Evolutionary conservation across 108 stramenopile species (phyloP), one percentile per base, ranked within the genome.

Genomic region (Cyclotella cryptica): DNA sequence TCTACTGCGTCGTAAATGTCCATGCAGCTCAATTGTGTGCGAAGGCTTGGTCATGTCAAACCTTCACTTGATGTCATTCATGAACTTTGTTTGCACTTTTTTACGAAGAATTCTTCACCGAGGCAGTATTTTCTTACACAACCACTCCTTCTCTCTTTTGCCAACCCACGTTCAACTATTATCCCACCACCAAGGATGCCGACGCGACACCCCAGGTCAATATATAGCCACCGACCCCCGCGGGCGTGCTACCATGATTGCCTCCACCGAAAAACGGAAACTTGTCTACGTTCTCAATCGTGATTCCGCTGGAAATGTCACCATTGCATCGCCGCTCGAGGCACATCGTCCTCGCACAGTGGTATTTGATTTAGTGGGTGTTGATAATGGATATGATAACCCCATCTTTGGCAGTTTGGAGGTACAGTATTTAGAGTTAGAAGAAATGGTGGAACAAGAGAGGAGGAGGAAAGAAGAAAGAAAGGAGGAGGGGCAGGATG

Each of bases 351-450:
- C 85, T 18, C 83, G 89, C 17, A 94, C 94, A 0, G 67, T 99
- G 11, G 86, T 89, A 0, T 95, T 96, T 65, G 93, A 88, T 47
- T 84, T 89, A 7, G 91, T 89, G 24, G 99, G 96, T 11, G 78
- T 98, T 19, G 98, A 99, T 84, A 98, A 98, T 62, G 98, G 97
- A 40, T 98, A 93, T 74, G 98, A 98, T 65, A 99, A 98, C 87
- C 99, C 99, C 10, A 88, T 97, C 41, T 99, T 98, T 86, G 99
- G 97, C 5, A 85, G 84, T 62, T 64, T 99, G 55, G 99, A 99
- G 88, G 74, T 96, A 15, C 97, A 98, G 67, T 99, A 99, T 77
- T 84, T 84, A 12, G 97, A 97, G 13, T 69, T 81, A 28, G 96
- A 95, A 44, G 94, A 94, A 28, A 74, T 77, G 66, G 67, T 78